phyloP scores from a whole-genome alignment of 2,329 filamentous ascomycete species.

The Chaetomiaceae sp. region DNA sequence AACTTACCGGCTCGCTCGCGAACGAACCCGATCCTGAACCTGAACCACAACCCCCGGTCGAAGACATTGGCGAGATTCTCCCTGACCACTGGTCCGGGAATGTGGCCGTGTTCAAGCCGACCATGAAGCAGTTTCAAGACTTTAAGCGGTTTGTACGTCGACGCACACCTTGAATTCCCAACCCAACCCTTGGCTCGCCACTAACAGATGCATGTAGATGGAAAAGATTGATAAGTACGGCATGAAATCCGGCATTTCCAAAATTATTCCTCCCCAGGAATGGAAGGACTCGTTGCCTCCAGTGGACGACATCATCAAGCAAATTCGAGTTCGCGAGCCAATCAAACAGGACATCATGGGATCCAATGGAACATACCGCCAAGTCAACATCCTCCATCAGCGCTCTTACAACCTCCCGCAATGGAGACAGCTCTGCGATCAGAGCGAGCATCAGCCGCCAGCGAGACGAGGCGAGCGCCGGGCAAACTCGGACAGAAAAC shows the following conservation, averaged over 20 bases:
- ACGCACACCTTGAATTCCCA: neutral
- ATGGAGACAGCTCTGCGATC: conserved; percentile 89
- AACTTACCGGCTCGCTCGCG: neutral
- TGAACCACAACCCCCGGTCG: conserved; percentile 25
- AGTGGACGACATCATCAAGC: conserved; percentile 82
- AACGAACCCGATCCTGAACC: conserved; percentile 19
- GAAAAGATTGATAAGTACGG: conserved; percentile 87
- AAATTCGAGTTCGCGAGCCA: conserved; percentile 89
- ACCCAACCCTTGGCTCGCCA: conserved; percentile 4
- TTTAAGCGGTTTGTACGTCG: conserved; percentile 80
- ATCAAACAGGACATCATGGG: conserved; percentile 99
- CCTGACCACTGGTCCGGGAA: conserved; percentile 89
- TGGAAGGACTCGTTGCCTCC: conserved; percentile 79
- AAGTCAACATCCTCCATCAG: conserved; percentile 95
- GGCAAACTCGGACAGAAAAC: conserved; percentile 53
- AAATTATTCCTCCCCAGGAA: conserved; percentile 88
- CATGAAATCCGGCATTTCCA: conserved; percentile 96
- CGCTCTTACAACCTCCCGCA: conserved; percentile 94
- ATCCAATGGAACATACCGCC: conserved; percentile 89
- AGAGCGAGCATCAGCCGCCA: conserved; percentile 92
- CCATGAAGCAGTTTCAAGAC: conserved; percentile 89
- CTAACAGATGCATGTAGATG: conserved; percentile 47
- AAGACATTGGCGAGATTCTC: conserved; percentile 69
- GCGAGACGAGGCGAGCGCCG: conserved; percentile 81
- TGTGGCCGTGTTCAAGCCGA: conserved; percentile 91